Evolutionary conservation across 108 stramenopile species (phyloP), one percentile per base, ranked within the genome.

Genomic region (Cyclostephanos invisitatus): DNA sequence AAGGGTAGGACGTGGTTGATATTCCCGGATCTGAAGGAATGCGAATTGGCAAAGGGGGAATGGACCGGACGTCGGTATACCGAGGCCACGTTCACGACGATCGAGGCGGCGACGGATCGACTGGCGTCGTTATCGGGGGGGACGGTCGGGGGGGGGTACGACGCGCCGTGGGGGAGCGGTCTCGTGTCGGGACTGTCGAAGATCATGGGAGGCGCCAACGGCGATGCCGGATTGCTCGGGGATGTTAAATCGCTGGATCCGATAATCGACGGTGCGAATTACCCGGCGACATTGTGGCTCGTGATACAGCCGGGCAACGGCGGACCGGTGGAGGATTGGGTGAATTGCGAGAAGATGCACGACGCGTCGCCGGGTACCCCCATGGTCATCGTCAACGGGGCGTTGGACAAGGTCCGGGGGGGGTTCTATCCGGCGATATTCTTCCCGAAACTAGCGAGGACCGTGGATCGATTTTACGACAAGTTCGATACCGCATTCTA

Each of bases 301-400:
- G 84, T 86, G 8, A 85, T 91, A 53, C 94, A 95, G 74, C 94
- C 94, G 0, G 94, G 94, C 3, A 90, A 95, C 71, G 91, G 91
- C 18, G 91, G 94, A 7, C 94, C 94, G 2, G 90, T 95, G 9
- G 94, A 95, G 67, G 94, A 95, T 77, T 95, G 94, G 94, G 82
- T 91, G 62, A 95, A 95, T 68, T 83, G 87, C 40, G 87, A 91
- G 64, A 83, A 75, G 17, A 73, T 94, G 64, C 42, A 62, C 2
- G 32, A 27, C 7, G 32, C 73, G 4, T 28, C 46, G 21, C 35
- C 27, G 3, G 47, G 61, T 9, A 62, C 75, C 7, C 64, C 79
- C 3, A 80, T 87, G 12, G 82, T 86, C 10, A 73, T 91, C 47
- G 81, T 92, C 51, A 95, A 95, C 75, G 94, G 94, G 7, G 94